Evolutionary conservation across 2,329 filamentous ascomycete species (phyloP).

Genomic region (Phialemonium atrogriseum): DNA sequence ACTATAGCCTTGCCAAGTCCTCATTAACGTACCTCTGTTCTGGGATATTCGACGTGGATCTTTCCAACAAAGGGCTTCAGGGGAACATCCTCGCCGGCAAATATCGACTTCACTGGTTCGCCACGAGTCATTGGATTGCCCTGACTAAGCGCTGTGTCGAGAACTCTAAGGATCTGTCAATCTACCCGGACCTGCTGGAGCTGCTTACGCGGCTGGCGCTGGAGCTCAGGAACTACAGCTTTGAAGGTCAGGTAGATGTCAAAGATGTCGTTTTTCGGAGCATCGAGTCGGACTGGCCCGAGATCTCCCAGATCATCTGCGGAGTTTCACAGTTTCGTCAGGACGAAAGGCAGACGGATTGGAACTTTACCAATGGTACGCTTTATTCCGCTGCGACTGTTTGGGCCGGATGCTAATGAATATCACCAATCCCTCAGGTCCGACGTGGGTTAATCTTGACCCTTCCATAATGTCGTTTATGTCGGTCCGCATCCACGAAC

Average conservation of each 20-base stretch:
- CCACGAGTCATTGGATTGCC: constrained; percentile 5
- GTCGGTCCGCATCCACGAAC: too few species aligned
- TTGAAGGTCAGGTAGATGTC: constrained; percentile 2
- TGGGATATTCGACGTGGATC: constrained; percentile 4
- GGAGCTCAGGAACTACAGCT: constrained; percentile 5
- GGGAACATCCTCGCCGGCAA: constrained; percentile 6
- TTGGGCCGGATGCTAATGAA: too few species aligned
- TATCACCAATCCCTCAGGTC: too few species aligned
- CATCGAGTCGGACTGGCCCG: constrained; percentile 2
- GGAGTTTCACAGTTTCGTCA: too few species aligned
- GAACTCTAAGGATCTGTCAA: constrained; percentile 5
- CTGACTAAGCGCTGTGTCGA: constrained; percentile 4
- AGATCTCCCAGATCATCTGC: constrained; percentile 2
- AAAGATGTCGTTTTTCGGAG: constrained; percentile 3
- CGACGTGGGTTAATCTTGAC: too few species aligned
- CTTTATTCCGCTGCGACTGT: too few species aligned
- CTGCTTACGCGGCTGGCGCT: constrained; percentile 5
- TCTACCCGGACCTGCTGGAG: constrained; percentile 6
- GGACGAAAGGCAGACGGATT: too few species aligned
- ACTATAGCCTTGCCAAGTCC: constrained; percentile 7
- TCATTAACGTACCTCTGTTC: constrained; percentile 6
- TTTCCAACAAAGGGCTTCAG: constrained; percentile 5
- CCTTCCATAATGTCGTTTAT: too few species aligned
- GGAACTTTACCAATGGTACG: too few species aligned
- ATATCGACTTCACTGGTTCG: constrained; percentile 8